These are phyloP conservation scores for Lactifluus hygrophoroides DNA, from an alignment of 768 basidiomycete genomes.

Conservation along the genomic window DNA sequence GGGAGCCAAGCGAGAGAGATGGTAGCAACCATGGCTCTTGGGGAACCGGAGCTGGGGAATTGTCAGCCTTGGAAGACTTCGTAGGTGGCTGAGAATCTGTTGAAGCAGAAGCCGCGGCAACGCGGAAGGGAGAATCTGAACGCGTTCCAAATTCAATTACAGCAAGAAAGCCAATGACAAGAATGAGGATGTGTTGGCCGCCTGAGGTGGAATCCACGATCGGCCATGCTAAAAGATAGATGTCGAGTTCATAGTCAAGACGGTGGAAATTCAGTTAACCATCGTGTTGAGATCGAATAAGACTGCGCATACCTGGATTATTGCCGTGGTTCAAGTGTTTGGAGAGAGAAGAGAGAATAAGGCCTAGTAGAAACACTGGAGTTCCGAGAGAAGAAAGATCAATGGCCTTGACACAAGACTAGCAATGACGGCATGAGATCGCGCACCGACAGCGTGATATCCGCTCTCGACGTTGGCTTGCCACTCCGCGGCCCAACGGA, in stretches of 20 bases:
- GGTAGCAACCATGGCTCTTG: slow-evolving; percentile 29
- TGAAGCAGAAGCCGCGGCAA: not conserved
- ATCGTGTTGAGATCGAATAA: not conserved
- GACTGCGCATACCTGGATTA: slow-evolving; percentile 50
- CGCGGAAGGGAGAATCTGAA: slow-evolving; percentile 23
- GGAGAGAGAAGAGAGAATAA: slow-evolving; percentile 55
- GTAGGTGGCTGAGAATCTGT: not conserved
- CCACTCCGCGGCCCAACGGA: slow-evolving; percentile 20
- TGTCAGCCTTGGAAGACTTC: not conserved
- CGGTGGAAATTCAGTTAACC: not conserved
- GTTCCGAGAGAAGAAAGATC: not conserved
- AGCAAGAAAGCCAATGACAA: slow-evolving; percentile 49
- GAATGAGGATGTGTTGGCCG: slow-evolving; percentile 61
- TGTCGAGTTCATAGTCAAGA: not conserved
- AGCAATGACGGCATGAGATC: not conserved
- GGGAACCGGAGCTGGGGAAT: not conserved
- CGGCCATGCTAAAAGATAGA: slow-evolving; percentile 57
- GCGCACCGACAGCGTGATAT: slow-evolving; percentile 15
- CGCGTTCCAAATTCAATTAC: slow-evolving; percentile 48
- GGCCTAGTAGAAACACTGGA: slow-evolving; percentile 56
- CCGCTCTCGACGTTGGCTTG: slow-evolving; percentile 2
- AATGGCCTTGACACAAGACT: not conserved
- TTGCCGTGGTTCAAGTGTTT: slow-evolving; percentile 77
- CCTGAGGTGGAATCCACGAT: slow-evolving; percentile 57
- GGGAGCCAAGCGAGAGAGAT: slow-evolving; percentile 54